phyloP scores from a whole-genome alignment of 495 filamentous ascomycete species.

The Neurospora sp. region DNA sequence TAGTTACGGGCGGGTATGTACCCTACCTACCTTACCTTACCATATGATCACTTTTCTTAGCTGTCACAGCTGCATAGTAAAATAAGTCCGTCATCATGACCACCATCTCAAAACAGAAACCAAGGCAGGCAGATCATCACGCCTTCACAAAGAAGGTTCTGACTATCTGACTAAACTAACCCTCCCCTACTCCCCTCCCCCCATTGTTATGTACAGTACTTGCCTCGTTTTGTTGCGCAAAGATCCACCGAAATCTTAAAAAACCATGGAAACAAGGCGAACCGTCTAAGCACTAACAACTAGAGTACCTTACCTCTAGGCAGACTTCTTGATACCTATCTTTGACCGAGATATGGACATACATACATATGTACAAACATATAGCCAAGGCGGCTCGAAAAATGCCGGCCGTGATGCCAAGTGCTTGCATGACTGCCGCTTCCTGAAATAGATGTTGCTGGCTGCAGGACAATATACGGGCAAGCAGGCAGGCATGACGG shows the following conservation, averaged over 20 bases:
- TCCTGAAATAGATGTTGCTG: background rate
- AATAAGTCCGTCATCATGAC: background rate
- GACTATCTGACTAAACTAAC: background rate
- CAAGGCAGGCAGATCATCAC: background rate
- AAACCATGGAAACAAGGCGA: background rate
- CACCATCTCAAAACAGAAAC: background rate
- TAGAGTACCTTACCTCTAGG: background rate
- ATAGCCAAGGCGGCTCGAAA: background rate
- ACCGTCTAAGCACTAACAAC: background rate
- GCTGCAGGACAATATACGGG: background rate
- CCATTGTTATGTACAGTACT: background rate
- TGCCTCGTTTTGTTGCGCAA: background rate
- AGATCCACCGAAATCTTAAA: too few relatives aligned
- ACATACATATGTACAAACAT: background rate
- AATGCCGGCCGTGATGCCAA: background rate
- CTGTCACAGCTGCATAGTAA: background rate
- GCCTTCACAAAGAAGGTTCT: background rate
- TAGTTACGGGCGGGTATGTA: background rate
- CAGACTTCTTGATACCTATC: background rate
- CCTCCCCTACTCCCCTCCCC: background rate
- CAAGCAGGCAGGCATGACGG: background rate
- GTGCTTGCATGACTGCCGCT: background rate
- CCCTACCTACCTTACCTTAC: background rate
- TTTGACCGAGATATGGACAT: background rate
- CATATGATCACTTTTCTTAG: background rate